Base-by-base conservation (phyloP, 2,329 filamentous ascomycete species). In the Chrysoporthe deuterocubensis region DNA sequence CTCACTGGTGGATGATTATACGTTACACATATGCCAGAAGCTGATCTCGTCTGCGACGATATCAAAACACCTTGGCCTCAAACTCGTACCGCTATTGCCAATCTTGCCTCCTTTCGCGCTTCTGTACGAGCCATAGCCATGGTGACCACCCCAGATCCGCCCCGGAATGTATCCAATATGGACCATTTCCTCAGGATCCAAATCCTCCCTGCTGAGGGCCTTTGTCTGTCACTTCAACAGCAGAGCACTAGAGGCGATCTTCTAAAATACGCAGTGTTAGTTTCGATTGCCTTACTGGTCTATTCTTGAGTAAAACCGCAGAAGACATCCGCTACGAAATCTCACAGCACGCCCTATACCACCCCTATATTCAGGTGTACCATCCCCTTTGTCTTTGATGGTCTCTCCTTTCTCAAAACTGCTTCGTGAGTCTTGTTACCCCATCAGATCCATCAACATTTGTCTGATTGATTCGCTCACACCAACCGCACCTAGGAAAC, bases 321-420 rank as follows among this genome's bases (percentile, higher is more conserved):
- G 16, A 50, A 21, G 46, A 21, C 46, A 6, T 50, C 16, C 46
- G 46, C 46, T 50, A 18, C 46, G 18, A 50, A 21, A 50, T n/a
- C 46, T 21, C 46, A 50, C 4, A 50, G 16, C 18, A 50, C 46
- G 46, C 46, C 46, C 16, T 50, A 50, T 50, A n/a, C 46, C 46
- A 21, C n/a, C 46, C 46, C 46, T 21, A n/a, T 50, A 21, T 18
- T 50, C 46, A 50, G 46, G 46, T 50, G 46, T 50, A 50, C 46
- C 16, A 50, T 50, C n/a, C 46, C 46, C 16, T 50, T 50, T 21
- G 46, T 50, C 46, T 50, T 50, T 50, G 46, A 50, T 50, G 46
- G 46, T 21, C 46, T 50, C 46, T n/a, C 18, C 46, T 50, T 50
- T 11, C 16, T 50, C 46, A 50, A 21, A 18, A 18, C 18, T 50